Evolutionary conservation across 768 basidiomycete species (phyloP), one percentile per base, ranked within the genome.

Genomic region (Mycena sanguinolenta): DNA sequence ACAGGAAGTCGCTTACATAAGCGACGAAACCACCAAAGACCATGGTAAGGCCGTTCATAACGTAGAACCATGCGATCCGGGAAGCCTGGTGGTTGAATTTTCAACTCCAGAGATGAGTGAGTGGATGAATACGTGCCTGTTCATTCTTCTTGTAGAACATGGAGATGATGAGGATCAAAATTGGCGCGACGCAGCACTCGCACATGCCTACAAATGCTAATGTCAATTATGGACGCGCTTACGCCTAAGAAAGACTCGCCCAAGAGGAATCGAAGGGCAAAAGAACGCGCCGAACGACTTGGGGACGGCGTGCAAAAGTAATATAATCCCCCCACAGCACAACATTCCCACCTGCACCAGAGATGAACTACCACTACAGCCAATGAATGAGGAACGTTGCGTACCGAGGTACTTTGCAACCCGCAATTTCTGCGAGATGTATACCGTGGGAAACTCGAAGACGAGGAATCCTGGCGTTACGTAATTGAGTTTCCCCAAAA

Each of bases 111-210:
- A 14, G 27, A 10, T 46, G n/a, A n/a, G n/a, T n/a, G n/a, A n/a
- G n/a, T n/a, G 36, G 27, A n/a, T 46, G 12, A 23, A 21, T 28
- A 10, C 73, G 30, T 53, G 84, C 87, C 82, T 91, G 90, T 73
- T 91, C 90, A 59, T 89, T 81, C 78, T 91, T 91, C 82, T 88
- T 89, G 79, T 91, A 91, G 75, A 91, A 91, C 87, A 90, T 89
- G 12, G 88, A 86, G 46, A 91, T 84, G 44, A 91, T 84, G 61
- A 91, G 79, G 77, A 92, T 88, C 39, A 91, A 80, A 72, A 85
- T 88, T 0, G 91, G 91, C 8, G 89, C 85, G 44, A 68, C 67
- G 34, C 90, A 90, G 70, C 84, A 85, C 76, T 92, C 91, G 74
- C 87, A 88, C 90, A 91, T 90, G 44, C 90, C 90, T 91, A 38